Percentiles rank a stretch among this genome's conserved stretches.
These are phyloP conservation scores for Hyphopichia fennica DNA, from an alignment of 1,139 yeast species.

Conservation along the genomic window DNA sequence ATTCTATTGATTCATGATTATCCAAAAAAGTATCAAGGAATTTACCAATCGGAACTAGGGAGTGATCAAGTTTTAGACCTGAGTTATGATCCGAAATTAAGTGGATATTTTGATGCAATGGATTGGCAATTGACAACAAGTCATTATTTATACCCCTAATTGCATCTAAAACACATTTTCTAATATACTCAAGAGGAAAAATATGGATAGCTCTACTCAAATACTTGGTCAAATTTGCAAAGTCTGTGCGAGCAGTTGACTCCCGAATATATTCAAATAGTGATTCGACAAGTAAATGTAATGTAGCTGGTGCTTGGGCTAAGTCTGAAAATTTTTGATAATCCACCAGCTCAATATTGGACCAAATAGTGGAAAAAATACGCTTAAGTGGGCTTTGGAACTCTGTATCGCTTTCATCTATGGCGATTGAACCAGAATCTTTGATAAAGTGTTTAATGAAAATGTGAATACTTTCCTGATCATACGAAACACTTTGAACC, in stretches of 20 bases:
- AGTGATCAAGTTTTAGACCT: slow-evolving; percentile 5
- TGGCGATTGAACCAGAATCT: slow-evolving; percentile 2
- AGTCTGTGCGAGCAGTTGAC: slow-evolving; percentile 10
- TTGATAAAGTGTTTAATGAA: slow-evolving; percentile 10
- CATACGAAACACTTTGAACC: slow-evolving; percentile 7
- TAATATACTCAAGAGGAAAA: slow-evolving; percentile 13
- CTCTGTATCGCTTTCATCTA: not conserved
- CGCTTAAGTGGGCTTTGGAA: not conserved
- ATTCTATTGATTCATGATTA: slow-evolving; percentile 4
- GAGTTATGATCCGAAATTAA: slow-evolving; percentile 20
- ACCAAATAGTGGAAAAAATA: slow-evolving; percentile 7
- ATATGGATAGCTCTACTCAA: slow-evolving; percentile 10
- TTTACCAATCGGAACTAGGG: slow-evolving; percentile 12
- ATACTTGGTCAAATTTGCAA: slow-evolving; percentile 14
- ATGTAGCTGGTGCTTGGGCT: slow-evolving; percentile 2
- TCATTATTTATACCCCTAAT: slow-evolving; percentile 11
- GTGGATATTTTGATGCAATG: slow-evolving; percentile 41
- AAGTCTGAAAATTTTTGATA: slow-evolving; percentile 5
- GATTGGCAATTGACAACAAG: slow-evolving; percentile 44
- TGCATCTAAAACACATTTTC: slow-evolving; percentile 10
- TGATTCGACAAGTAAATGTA: slow-evolving; percentile 9
- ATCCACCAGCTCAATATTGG: slow-evolving; percentile 3
- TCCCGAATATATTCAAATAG: slow-evolving; percentile 17
- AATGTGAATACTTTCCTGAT: slow-evolving; percentile 7
- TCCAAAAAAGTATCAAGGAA: slow-evolving; percentile 11